Conservation (phyloP, 2,329 filamentous ascomycete species). For the Calonectria honghensis region DNA sequence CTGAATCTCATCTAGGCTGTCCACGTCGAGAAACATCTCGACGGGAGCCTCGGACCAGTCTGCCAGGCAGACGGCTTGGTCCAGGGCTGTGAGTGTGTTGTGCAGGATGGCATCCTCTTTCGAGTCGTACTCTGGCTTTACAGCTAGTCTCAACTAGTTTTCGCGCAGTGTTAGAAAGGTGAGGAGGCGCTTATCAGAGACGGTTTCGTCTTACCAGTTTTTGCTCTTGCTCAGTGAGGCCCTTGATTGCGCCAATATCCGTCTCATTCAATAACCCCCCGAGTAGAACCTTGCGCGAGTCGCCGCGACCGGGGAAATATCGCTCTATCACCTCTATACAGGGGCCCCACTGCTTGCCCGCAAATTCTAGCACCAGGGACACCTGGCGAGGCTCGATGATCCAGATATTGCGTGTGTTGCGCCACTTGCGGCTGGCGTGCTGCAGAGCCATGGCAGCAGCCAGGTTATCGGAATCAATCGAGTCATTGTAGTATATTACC, state of each 20-base stretch:
- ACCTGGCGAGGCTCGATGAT: constrained; percentile 54
- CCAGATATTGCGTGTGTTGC: constrained; percentile 48
- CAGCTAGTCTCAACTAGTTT: constrained; percentile 44
- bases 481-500: constrained; percentile 54
- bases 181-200: not conserved
- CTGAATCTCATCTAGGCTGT: constrained; percentile 62
- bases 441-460: constrained; percentile 50
- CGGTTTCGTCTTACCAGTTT: constrained; percentile 41
- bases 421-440: constrained; percentile 37
- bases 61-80: constrained; percentile 46
- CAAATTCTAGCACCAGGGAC: constrained; percentile 46
- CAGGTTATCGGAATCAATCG: constrained; percentile 53
- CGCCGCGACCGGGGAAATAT: constrained; percentile 42
- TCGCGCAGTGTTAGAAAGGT: not conserved
- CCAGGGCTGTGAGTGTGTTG: constrained; percentile 48
- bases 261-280: constrained; percentile 47
- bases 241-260: constrained; percentile 41
- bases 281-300: constrained; percentile 48
- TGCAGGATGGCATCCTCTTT: constrained; percentile 47
- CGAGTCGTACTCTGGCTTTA: constrained; percentile 44
- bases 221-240: constrained; percentile 38
- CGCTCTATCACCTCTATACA: constrained; percentile 45
- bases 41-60: constrained; percentile 46
- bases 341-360: constrained; percentile 38
- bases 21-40: constrained; percentile 61